Base-by-base conservation (phyloP, 495 filamentous ascomycete genomes). In the Talaromyces proteolyticus region DNA sequence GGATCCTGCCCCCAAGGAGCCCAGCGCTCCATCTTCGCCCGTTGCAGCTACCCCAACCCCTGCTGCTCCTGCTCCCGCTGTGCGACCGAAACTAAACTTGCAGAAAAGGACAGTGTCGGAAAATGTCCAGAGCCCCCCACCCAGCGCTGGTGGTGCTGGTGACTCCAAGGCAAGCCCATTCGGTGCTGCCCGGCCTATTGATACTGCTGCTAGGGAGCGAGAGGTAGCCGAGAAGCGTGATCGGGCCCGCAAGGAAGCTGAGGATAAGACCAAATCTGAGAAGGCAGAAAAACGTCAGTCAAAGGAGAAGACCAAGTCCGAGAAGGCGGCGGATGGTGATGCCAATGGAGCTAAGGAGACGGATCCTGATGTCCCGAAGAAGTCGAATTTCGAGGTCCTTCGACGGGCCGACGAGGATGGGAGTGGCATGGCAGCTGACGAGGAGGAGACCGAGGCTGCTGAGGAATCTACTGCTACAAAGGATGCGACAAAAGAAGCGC, bases 121-220 rank as follows among this genome's bases (percentile, higher is more conserved):
- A 47, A 69, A 74, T 40, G 20, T 40, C 22, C 47, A 38, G 78
- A 77, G 39, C 69, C 76, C 11, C 53, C 74, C 11, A 64, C 82
- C 14, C 61, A 68, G 23, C n/a, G 50, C 75, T 8, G 60, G 78
- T 29, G 60, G 73, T 19, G 53, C 67, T 19, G 57, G 56, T 20
- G 88, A 91, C 51, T 75, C 88, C 3, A 95, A 93, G 72, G 78
- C 89, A 16, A 96, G 83, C 67, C 89, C 89, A 20, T 98, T 98
- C 66, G 93, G 93, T 62, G 90, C 87, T 48, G 91, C 91, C 36
- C 79, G 80, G 44, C 91, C 91, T 10, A 94, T 94, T 53, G 90
- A 96, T 67, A 95, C 89, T 43, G 87, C 88, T 17, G 77, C 89
- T 7, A 80, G 86, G 42, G 92, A 96, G 70, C 85, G 81, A 48